Percentiles rank a stretch among this genome's conserved stretches.
phyloP scores from a whole-genome alignment of 352 stramenopile genomes.

The Globisporangium uncinulatum region DNA sequence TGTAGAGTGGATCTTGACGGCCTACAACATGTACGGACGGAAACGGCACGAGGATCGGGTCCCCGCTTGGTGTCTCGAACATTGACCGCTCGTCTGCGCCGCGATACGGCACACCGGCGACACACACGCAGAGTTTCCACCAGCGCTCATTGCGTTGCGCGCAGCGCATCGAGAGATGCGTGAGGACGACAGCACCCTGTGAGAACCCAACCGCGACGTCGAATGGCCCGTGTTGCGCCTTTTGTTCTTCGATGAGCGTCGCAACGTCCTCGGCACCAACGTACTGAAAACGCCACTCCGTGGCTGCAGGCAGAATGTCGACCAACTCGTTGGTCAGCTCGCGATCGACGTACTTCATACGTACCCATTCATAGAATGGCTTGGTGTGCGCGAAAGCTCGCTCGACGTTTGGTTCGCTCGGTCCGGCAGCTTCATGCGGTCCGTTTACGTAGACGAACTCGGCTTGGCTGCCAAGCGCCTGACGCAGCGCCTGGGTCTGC shows the following conservation, averaged over 20 bases:
- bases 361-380: conserved; percentile 74
- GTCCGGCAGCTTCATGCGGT: conserved; percentile 44
- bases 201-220: conserved; percentile 78
- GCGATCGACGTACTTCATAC: conserved; percentile 19
- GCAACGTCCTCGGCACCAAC: conserved; percentile 36
- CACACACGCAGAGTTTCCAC: conserved; percentile 52
- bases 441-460: conserved; percentile 75
- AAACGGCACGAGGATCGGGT: conserved; percentile 33
- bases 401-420: conserved; percentile 49
- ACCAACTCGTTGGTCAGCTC: conserved; percentile 11
- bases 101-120: conserved; percentile 30
- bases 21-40: conserved; percentile 48
- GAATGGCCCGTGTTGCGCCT: conserved; percentile 55
- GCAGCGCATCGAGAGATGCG: conserved; percentile 55
- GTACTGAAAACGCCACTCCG: conserved; percentile 14
- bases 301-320: conserved; percentile 2
- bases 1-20: conserved; percentile 25
- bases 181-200: conserved; percentile 66
- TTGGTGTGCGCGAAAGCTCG: conserved; percentile 45
- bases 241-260: conserved; percentile 52
- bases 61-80: conserved; percentile 36
- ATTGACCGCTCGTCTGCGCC: conserved; percentile 32
- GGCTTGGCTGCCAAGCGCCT: conserved; percentile 45
- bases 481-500: conserved; percentile 50
- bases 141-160: conserved; percentile 28